Evolutionary conservation across 1,284 basidiomycete species (phyloP), one percentile per base, ranked within the genome.

Genomic region (Mycena sp.): DNA sequence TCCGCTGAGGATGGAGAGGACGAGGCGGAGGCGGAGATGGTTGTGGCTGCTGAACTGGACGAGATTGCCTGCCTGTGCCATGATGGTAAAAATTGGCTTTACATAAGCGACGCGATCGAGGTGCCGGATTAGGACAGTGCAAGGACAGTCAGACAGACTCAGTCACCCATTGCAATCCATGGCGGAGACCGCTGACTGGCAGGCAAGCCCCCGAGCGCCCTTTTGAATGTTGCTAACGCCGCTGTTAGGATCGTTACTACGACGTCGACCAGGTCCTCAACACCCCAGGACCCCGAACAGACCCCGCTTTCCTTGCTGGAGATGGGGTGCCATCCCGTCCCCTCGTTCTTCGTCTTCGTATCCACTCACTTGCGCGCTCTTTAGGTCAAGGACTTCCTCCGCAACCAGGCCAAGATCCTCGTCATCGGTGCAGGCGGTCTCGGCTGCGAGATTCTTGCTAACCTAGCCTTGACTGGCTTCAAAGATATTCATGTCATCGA

Each of bases 401-500:
- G 94, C 57, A 86, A 88, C 50, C 81, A 92, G 69, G 92, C 91
- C 77, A 98, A 98, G 83, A 91, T 99, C 69, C 87, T 99, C 48
- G 97, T 99, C 67, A 99, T 99, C 70, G 98, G 96, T 45, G 96
- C 96, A 28, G 96, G 96, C 44, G 96, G 96, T 53, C 81, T 98
- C 46, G 96, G 96, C 29, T 98, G 96, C 79, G 95, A 98, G 83
- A 97, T 98, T 71, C 84, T 98, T 37, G 92, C 95, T 67, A 96
- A 98, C 78, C 86, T 98, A 51, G 95, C 96, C 25, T 80, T 98
- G 67, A 91, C 94, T 55, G 98, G 98, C 21, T 99, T 99, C 87
- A 93, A 92, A 75, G 92, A 99, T 73, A 98, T 99, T 67, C 95
- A 99, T 81, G 96, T 99, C 69, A 99, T 99, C 75, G 98, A 99